phyloP scores from a whole-genome alignment of 306 rosid species.

The Medicago lupulina region DNA sequence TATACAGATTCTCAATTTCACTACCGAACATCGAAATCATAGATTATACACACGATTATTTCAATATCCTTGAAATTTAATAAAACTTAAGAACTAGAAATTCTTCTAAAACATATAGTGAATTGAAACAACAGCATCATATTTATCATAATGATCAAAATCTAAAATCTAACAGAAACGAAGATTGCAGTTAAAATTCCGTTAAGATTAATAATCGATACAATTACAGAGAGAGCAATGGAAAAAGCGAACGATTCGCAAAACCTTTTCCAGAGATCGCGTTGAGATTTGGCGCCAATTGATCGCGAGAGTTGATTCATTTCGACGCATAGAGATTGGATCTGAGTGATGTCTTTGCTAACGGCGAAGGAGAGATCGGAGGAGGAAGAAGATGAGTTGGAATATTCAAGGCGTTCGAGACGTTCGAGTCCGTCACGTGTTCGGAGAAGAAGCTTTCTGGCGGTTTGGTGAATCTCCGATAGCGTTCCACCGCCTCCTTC shows the following conservation, averaged over 20 bases:
- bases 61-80: background rate
- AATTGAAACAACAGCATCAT: background rate
- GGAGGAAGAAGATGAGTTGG: constrained; percentile 34
- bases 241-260: background rate
- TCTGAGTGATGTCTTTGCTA: constrained; percentile 68
- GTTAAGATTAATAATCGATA: background rate
- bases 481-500: constrained; percentile 65
- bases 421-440: constrained; percentile 72
- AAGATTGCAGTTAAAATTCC: constrained; percentile 11
- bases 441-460: constrained; percentile 64
- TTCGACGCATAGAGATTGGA: constrained; percentile 81
- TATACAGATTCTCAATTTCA: background rate
- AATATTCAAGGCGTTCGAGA: constrained; percentile 72
- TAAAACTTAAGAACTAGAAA: background rate
- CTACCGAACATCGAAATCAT: background rate
- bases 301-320: constrained; percentile 86
- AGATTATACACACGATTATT: background rate
- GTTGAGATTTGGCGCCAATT: constrained; percentile 71
- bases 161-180: background rate
- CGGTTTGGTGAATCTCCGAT: constrained; percentile 76
- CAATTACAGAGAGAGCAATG: background rate
- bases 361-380: constrained; percentile 69
- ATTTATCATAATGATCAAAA: background rate
- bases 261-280: constrained; percentile 90
- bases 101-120: background rate